These are phyloP conservation scores for Boletellus ananas DNA, from an alignment of 768 basidiomycete species.

Conservation along the genomic window DNA sequence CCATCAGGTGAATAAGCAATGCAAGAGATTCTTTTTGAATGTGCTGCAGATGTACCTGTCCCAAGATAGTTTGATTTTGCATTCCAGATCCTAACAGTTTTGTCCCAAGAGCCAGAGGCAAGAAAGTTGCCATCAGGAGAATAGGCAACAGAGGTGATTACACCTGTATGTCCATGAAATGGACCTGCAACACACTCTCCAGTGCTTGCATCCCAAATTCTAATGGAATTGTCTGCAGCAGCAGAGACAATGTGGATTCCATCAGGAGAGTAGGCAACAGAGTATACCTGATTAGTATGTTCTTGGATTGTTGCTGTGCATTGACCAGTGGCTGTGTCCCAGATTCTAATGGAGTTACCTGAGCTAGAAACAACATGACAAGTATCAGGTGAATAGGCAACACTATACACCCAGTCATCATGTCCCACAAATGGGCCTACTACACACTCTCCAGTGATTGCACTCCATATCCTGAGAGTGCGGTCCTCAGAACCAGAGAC, in stretches of 20 bases:
- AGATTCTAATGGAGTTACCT: slow-evolving; percentile 16
- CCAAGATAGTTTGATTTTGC: neutral
- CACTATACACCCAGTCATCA: neutral
- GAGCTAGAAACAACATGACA: slow-evolving; percentile 16
- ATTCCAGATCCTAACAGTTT: slow-evolving; percentile 17
- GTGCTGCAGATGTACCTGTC: neutral
- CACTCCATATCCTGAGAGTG: slow-evolving; percentile 16
- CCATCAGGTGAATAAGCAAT: slow-evolving; percentile 17
- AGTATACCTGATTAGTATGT: slow-evolving; percentile 5
- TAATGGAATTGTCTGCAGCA: slow-evolving; percentile 16
- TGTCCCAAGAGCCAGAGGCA: slow-evolving; percentile 16
- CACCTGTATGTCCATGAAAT: slow-evolving; percentile 12
- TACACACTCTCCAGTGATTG: slow-evolving; percentile 3
- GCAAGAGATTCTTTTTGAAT: neutral
- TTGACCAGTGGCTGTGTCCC: slow-evolving; percentile 13
- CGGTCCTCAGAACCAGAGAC: slow-evolving; percentile 16
- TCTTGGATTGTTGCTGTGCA: slow-evolving; percentile 6
- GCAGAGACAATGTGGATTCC: slow-evolving; percentile 23
- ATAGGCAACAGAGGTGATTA: slow-evolving; percentile 7
- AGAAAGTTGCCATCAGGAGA: slow-evolving; percentile 17
- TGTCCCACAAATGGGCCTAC: slow-evolving; percentile 11
- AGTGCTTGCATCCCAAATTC: slow-evolving; percentile 18
- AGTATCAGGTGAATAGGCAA: slow-evolving; percentile 25
- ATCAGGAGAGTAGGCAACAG: slow-evolving; percentile 27
- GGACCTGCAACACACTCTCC: slow-evolving; percentile 14